Conservation (phyloP, 495 filamentous ascomycete genomes). For the Hapsidospora chrysogenum region DNA sequence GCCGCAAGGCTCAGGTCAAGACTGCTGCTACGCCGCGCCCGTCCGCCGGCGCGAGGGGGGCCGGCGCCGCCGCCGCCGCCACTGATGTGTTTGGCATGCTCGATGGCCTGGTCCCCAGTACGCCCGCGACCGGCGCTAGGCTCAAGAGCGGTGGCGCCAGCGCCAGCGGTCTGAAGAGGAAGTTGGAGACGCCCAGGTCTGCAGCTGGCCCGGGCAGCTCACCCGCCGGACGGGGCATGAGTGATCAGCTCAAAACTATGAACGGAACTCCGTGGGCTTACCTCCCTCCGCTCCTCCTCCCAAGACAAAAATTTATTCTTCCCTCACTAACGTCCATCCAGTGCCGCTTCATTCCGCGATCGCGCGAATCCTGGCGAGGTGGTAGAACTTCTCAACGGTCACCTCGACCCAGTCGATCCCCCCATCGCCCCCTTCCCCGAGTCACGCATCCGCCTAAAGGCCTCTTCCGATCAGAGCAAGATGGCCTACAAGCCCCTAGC, state of each 20-base stretch:
- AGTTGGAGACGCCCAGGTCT: constrained; percentile 12
- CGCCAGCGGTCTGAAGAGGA: constrained; percentile 31
- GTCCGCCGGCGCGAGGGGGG: constrained; percentile 31
- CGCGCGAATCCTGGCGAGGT: constrained; percentile 64
- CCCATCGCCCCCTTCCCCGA: constrained; percentile 57
- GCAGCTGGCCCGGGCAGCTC: constrained; percentile 21
- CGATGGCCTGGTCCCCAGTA: constrained; percentile 60
- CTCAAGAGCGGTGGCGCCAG: constrained; percentile 16
- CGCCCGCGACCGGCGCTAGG: constrained; percentile 31
- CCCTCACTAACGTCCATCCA: too few relatives aligned
- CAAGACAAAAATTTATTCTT: constrained; percentile 6
- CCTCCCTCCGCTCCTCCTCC: neutral
- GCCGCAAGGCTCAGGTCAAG: constrained; percentile 30
- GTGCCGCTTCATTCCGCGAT: constrained; percentile 44
- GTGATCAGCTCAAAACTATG: constrained; percentile 21
- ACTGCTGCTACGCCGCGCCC: constrained; percentile 31
- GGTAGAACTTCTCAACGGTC: constrained; percentile 64
- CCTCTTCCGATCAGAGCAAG: constrained; percentile 74
- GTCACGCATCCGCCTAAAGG: constrained; percentile 62
- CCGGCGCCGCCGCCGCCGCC: too few relatives aligned
- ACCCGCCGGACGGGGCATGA: constrained; percentile 25
- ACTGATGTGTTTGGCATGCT: constrained; percentile 71
- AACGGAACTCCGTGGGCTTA: constrained; percentile 7
- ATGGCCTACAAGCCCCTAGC: constrained; percentile 81
- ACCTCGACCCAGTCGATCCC: constrained; percentile 49